Evolutionary conservation across 441 rosid species (phyloP), one percentile per base, ranked within the genome.

Genomic region (Iberis amara): DNA sequence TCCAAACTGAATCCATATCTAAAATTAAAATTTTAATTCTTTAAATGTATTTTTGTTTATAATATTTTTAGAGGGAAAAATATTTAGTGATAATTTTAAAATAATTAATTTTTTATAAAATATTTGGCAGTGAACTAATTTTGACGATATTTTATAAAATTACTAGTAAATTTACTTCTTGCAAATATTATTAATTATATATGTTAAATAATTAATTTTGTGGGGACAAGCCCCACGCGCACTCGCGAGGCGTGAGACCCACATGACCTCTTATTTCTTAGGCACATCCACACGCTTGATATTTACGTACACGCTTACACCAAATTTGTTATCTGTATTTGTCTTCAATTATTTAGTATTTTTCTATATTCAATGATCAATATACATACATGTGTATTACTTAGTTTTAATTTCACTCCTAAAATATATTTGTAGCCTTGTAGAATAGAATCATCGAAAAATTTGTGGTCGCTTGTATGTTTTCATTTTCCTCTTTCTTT

Each of bases 241-340:
- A 57, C 54, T 57, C 12, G 48, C 11, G 36, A 64, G 44, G 53
- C 24, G 54, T 65, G 64, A 65, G 69, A 44, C 69, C 69, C 64
- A 65, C 64, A 58, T 11, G 45, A 65, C 69, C 69, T 58, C 64
- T 4, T 44, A 54, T 65, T 44, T 52, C 50, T 24, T 15, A 23
- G 64, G 69, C 69, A 65, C 39, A 65, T 59, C 69, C 69, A 65
- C 69, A 51, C 69, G 69, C 39, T 51, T 64, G 38, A 8, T 58
- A 65, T 52, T 65, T 40, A 26, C 31, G 69, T 65, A 58, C 69
- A 65, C 69, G 60, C 64, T 65, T 58, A 65, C 69, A 59, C 55
- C 50, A 54, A 23, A 54, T 43, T 30, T 50, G 57, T 45, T 65
- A 65, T 58, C 70, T 65, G 70, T 65, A 65, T 65, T 52, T 65